Conservation (phyloP, 1,139 yeast genomes). For the Meyerozyma sp. region DNA sequence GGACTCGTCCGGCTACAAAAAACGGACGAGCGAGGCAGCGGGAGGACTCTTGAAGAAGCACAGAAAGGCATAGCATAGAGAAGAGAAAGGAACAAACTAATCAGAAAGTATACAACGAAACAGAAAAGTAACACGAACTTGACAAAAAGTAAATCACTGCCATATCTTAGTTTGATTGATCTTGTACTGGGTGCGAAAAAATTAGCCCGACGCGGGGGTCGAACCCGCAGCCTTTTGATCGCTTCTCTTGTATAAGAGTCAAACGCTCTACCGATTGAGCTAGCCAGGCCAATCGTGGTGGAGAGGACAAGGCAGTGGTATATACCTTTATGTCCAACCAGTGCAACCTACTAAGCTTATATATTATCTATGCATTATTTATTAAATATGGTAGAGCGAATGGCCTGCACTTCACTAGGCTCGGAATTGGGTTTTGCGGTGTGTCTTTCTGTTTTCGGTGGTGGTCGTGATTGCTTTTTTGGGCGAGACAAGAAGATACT, state of each 20-base stretch:
- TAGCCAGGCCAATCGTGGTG: constrained; percentile 1
- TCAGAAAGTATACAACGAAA: not conserved
- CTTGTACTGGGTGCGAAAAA: constrained; percentile 1
- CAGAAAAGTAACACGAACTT: no score
- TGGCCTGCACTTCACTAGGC: constrained; percentile 1
- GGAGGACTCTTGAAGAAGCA: constrained; percentile 24
- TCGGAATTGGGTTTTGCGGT: not conserved
- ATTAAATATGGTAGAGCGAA: not conserved
- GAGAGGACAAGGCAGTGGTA: not conserved
- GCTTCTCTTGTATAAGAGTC: constrained; percentile 8
- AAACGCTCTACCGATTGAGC: constrained; percentile 2
- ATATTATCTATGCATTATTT: not conserved
- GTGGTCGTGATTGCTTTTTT: not conserved
- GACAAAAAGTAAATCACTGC: no score
- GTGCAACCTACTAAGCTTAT: not conserved
- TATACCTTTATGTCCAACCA: no score
- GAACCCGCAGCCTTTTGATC: constrained; percentile 20
- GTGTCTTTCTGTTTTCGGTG: not conserved
- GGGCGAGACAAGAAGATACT: not conserved
- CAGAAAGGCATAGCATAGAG: constrained; percentile 4
- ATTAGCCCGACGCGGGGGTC: constrained; percentile 18
- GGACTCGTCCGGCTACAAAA: constrained; percentile 20
- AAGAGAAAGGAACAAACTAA: not conserved
- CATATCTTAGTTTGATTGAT: no score
- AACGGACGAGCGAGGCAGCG: constrained; percentile 20